Base-by-base conservation (phyloP, 176 grass and related monocot species). In the Raddia guianensis region DNA sequence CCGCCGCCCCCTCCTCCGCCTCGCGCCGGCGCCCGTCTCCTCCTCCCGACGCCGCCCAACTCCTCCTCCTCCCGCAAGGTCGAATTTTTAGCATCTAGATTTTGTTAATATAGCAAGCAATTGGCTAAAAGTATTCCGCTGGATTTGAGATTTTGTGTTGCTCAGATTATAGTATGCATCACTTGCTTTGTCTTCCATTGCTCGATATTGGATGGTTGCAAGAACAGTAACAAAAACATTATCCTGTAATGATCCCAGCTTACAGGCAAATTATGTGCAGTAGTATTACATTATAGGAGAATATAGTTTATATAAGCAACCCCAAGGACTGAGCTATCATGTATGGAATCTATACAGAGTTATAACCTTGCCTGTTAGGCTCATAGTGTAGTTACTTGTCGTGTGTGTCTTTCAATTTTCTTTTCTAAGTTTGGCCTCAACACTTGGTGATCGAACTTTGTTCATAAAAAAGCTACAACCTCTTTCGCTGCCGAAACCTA, bases 171-270 rank as follows among this genome's bases (percentile, higher is more conserved):
- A 90, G 46, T 83, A 93, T 62, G 91, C 91, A 84, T 93, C 84
- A 43, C 35, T 70, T 81, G 87, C 80, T 76, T 90, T 93, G 72
- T 84, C 87, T 43, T 85, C 84, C 70, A 93, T 67, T 48, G 84
- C 87, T 72, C 64, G 74, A 52, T 93, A 87, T 87, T 93, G 87
- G 72, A 93, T 63, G 20, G 91, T 90, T 56, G 87, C 91, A 81
- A 93, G 87, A 73, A 93, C 85, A 46, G 80, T 93, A 55, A 93
- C 87, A 49, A 93, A 93, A 51, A 90, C 87, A 74, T 93, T 93
- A 70, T 90, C 91, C 87, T 90, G 54, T 51, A 42, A 82, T 51
- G 11, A 9, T 53, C 18, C 18, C 14, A 27, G 32, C 15, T 86
- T 70, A 45, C 20, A 70, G 8, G 12, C 27, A 55, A 82, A 35